phyloP scores from a whole-genome alignment of 139 green algal genomes.

The Pleodorina starrii region DNA sequence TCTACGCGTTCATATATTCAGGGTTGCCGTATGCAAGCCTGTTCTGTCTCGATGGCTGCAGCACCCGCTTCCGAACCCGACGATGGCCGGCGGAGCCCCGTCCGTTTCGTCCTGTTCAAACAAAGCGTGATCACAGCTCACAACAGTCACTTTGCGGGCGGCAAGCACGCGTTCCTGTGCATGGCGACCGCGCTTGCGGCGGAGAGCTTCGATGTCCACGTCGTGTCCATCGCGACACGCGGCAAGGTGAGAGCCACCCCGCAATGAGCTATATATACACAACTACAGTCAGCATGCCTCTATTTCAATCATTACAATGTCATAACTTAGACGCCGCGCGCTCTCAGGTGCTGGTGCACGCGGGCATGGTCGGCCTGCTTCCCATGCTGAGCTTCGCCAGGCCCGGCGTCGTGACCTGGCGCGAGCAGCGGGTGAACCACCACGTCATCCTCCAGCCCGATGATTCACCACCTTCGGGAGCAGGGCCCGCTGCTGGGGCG shows the following conservation, averaged over 20 bases:
- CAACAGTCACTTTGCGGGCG: conserved; percentile 54
- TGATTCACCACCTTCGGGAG: not conserved
- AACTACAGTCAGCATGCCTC: too few species aligned
- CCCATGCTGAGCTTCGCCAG: not conserved
- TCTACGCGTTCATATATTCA: too few species aligned
- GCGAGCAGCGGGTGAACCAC: not conserved
- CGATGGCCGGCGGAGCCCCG: not conserved
- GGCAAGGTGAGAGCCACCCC: conserved; percentile 1
- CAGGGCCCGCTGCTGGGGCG: not conserved
- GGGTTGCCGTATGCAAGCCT: too few species aligned
- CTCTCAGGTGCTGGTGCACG: conserved; percentile 31
- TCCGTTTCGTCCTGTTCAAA: conserved; percentile 56
- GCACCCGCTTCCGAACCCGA: too few species aligned
- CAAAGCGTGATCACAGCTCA: conserved; percentile 13
- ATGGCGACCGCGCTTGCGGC: conserved; percentile 39
- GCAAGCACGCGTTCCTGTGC: conserved; percentile 56
- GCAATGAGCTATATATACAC: too few species aligned
- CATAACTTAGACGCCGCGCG: too few species aligned
- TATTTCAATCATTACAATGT: too few species aligned
- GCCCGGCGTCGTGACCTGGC: conserved; percentile 16
- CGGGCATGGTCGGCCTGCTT: not conserved
- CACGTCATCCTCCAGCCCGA: conserved; percentile 19
- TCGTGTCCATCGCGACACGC: not conserved
- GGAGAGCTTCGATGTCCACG: conserved; percentile 14
- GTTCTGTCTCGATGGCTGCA: too few species aligned